A percentile compares a stretch with the other conserved stretches of the same genome.
Evolutionary conservation across 106 monocot species (phyloP).

Genomic region (Xerophyta viscosa): DNA sequence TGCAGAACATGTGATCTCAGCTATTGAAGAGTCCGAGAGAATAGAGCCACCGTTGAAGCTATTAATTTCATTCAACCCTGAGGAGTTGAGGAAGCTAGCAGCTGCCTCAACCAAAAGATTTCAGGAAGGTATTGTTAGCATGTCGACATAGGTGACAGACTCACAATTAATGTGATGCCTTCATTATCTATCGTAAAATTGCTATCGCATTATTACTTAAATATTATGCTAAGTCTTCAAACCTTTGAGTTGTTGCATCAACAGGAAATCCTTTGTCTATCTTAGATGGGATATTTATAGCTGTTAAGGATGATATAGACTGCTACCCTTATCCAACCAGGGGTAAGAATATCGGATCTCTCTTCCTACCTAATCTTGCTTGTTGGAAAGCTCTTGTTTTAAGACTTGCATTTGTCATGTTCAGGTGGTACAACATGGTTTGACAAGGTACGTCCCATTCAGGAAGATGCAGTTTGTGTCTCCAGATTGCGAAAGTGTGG

Average conservation of each 20-base stretch:
- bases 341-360: slow-evolving; percentile 22
- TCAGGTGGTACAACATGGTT: slow-evolving; percentile 85
- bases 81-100: slow-evolving; percentile 82
- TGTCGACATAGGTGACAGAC: too few relatives aligned
- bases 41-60: slow-evolving; percentile 63
- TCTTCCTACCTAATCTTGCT: neutral
- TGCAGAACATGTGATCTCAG: slow-evolving; percentile 75
- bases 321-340: slow-evolving; percentile 84
- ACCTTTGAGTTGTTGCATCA: neutral
- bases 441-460: slow-evolving; percentile 30
- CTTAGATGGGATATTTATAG: slow-evolving; percentile 91
- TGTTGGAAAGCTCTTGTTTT: slow-evolving; percentile 18
- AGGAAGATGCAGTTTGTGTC: slow-evolving; percentile 82
- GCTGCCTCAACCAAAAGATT: slow-evolving; percentile 78
- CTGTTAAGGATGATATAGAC: slow-evolving; percentile 96
- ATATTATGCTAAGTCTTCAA: too few relatives aligned
- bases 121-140: slow-evolving; percentile 36
- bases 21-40: slow-evolving; percentile 54
- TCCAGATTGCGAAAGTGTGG: slow-evolving; percentile 86
- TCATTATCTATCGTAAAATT: too few relatives aligned
- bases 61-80: slow-evolving; percentile 56
- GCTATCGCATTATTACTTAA: too few relatives aligned
- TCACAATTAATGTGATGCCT: too few relatives aligned
- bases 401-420: slow-evolving; percentile 7
- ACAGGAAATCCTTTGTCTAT: slow-evolving; percentile 86